phyloP scores from a whole-genome alignment of 2,329 filamentous ascomycete species.

The Clonostachys chloroleuca region DNA sequence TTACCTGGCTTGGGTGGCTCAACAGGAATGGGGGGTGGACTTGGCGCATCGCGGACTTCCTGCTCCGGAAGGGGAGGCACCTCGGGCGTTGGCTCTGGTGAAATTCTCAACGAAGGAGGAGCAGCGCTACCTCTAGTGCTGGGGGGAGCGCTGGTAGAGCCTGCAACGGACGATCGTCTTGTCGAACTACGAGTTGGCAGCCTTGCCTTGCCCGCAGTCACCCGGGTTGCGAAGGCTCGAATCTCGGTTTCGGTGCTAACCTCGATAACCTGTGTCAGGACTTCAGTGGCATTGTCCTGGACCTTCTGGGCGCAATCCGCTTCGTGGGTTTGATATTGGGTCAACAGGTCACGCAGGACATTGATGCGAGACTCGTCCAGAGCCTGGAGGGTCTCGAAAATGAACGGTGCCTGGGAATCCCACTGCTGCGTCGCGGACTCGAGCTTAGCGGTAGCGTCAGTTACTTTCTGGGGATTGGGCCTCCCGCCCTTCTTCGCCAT shows the following conservation, averaged over 20 bases:
- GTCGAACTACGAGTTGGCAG: constrained; percentile 30
- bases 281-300: constrained; percentile 70
- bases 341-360: constrained; percentile 84
- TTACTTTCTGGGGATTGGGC: constrained; percentile 72
- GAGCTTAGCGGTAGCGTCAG: constrained; percentile 66
- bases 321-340: constrained; percentile 90
- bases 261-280: constrained; percentile 78
- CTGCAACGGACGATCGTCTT: constrained; percentile 30
- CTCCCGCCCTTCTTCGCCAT: constrained; percentile 74
- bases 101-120: background rate
- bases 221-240: constrained; percentile 56
- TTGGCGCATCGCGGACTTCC: background rate
- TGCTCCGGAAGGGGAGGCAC: background rate
- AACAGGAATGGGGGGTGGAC: background rate
- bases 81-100: background rate
- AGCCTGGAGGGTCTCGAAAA: constrained; percentile 89
- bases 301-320: constrained; percentile 78
- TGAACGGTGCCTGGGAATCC: constrained; percentile 91
- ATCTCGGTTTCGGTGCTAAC: constrained; percentile 87
- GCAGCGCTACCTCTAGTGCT: constrained; percentile 10
- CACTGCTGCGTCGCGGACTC: constrained; percentile 81
- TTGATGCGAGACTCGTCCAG: constrained; percentile 87
- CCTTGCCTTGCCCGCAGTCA: constrained; percentile 31
- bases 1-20: constrained; percentile 28
- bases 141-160: constrained; percentile 14